phyloP scores from a whole-genome alignment of 2,329 filamentous ascomycete genomes.

The Chaetomiaceae sp. region DNA sequence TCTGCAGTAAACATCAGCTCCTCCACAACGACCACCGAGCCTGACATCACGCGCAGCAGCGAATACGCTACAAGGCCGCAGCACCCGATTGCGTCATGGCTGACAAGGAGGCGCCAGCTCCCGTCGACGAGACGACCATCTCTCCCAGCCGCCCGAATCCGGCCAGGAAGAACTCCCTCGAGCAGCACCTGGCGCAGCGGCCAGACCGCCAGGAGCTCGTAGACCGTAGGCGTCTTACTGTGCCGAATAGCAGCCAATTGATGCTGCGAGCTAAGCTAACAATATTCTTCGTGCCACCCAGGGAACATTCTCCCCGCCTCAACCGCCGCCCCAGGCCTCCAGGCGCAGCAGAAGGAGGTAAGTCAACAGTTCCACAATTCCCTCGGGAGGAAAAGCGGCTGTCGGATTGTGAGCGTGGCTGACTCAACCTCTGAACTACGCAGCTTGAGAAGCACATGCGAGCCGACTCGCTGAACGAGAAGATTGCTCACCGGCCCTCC shows the following conservation, averaged over 20 bases:
- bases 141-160: conserved; percentile 44
- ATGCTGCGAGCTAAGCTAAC: conserved; percentile 1
- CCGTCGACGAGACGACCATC: conserved; percentile 54
- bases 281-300: conserved; percentile 30
- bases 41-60: background rate
- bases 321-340: conserved; percentile 69
- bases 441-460: conserved; percentile 80
- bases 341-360: conserved; percentile 71
- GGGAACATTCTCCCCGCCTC: conserved; percentile 83
- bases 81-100: conserved; percentile 13
- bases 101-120: conserved; percentile 10
- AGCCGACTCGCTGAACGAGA: conserved; percentile 79
- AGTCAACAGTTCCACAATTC: conserved; percentile 12
- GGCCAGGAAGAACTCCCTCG: conserved; percentile 61
- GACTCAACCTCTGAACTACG: background rate
- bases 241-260: too few species aligned
- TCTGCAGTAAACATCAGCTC: too few species aligned
- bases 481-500: conserved; percentile 69
- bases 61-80: too few species aligned
- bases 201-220: conserved; percentile 71
- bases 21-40: too few species aligned
- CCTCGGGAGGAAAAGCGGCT: too few species aligned
- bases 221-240: conserved; percentile 54
- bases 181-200: conserved; percentile 65
- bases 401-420: too few species aligned